Conservation (phyloP, 2,329 filamentous ascomycete species). For the Colletotrichum liriopes region DNA sequence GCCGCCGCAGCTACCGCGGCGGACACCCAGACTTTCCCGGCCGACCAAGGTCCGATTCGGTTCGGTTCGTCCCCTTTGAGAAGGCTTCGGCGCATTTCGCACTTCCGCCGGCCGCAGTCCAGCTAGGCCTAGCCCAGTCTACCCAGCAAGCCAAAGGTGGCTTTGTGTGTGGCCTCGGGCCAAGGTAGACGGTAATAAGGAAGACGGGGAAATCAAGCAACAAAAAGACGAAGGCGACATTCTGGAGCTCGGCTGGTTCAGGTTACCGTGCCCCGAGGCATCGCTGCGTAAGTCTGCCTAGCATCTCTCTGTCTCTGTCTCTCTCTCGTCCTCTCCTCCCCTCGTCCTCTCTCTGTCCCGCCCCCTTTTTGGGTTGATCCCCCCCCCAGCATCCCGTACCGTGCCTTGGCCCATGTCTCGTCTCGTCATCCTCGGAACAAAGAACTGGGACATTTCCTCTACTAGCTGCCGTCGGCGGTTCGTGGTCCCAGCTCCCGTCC, state of each 20-base stretch:
- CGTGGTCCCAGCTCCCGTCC: conserved; percentile 8
- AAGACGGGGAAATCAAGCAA: neutral
- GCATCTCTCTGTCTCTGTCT: neutral
- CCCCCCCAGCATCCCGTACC: conserved; percentile 10
- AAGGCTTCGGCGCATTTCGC: conserved; percentile 7
- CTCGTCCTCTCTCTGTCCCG: conserved; percentile 11
- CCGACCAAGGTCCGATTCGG: conserved; percentile 17
- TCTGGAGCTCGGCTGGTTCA: conserved; percentile 3
- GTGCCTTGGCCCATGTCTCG: conserved; percentile 27
- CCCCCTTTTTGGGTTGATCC: conserved; percentile 33
- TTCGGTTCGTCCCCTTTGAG: conserved; percentile 8
- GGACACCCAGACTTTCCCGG: conserved; percentile 19
- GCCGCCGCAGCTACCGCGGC: neutral
- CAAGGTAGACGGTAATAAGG: neutral
- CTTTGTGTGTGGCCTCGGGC: neutral
- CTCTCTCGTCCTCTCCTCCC: neutral
- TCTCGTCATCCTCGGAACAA: conserved; percentile 40
- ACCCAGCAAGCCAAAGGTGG: neutral
- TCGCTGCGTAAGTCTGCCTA: neutral
- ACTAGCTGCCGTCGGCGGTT: conserved; percentile 26
- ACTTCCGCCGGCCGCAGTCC: neutral
- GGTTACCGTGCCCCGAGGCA: neutral
- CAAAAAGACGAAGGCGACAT: conserved; percentile 2
- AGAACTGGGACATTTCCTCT: conserved; percentile 22
- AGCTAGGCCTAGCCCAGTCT: conserved; percentile 1